Evolutionary conservation across 2,329 filamentous ascomycete species (phyloP), one percentile per base, ranked within the genome.

Genomic region (Talaromyces sp.): DNA sequence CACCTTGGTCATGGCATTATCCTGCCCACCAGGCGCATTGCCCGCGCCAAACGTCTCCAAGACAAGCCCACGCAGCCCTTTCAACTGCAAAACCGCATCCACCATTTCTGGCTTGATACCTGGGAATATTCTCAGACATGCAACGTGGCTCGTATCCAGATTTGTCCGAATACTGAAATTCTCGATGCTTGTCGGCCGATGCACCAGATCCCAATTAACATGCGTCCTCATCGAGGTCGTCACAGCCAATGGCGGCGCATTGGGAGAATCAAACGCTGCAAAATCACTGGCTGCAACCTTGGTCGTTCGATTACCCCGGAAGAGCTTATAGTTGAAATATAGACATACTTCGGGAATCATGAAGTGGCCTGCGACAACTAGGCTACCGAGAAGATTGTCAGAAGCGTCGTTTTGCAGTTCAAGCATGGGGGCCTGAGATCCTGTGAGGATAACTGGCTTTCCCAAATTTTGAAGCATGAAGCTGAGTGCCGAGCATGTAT

Each of bases 91-190:
- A 16, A 97, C 92, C 1, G 90, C 90, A 73, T 95, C 92, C 37
- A 97, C 85, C 91, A 97, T 96, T 74, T 93, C 90, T n/a, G 93
- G 90, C 76, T 91, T 91, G 79, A 97, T 96, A 37, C 93, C 93
- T 0, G 93, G 93, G 77, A 97, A 97, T 68, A 97, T 90, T 65
- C 93, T 89, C 71, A 97, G 82, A 75, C 92, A 95, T 22, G 93
- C 92, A 47, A 97, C 93, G 75, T 96, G 90, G n/a, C 90, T 87
- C 11, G 91, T 96, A 75, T 95, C 90, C 43, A 95, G 84, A 70
- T 89, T 88, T 19, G 87, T 88, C 67, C 90, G 88, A 68, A 95
- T 86, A 67, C 83, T 82, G 79, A 96, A 93, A 65, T 88, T 87
- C 69, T 90, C 85, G 70, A 96, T 88, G 63, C 83, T 84, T 2